A percentile compares a stretch with the other conserved stretches of the same genome.
phyloP scores from a whole-genome alignment of 768 basidiomycete species.

The Dentipellis sp. region DNA sequence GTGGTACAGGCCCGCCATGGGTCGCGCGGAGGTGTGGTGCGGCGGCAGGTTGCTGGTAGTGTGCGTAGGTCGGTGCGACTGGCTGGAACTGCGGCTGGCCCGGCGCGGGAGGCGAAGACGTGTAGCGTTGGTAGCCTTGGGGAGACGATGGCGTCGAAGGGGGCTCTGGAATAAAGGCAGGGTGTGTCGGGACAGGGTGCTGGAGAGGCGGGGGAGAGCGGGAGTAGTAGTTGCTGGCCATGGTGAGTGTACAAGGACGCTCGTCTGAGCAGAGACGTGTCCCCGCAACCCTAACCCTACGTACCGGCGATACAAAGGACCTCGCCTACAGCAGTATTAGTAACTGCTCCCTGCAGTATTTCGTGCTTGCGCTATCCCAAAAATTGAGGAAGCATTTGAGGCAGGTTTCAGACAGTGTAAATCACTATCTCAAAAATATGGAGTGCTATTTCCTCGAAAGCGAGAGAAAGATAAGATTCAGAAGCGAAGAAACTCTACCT shows the following conservation, averaged over 20 bases:
- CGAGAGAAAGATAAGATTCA: too few species aligned
- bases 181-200: slow-evolving; percentile 85
- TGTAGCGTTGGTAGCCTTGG: slow-evolving; percentile 65
- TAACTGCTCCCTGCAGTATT: too few species aligned
- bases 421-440: background rate
- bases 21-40: slow-evolving; percentile 19
- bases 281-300: background rate
- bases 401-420: background rate
- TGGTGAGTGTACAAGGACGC: background rate
- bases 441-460: background rate
- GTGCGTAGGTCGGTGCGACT: slow-evolving; percentile 33
- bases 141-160: slow-evolving; percentile 70
- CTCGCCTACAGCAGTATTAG: too few species aligned
- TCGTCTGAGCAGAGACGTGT: background rate
- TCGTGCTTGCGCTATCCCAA: background rate
- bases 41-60: slow-evolving; percentile 37
- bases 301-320: too few species aligned
- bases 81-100: slow-evolving; percentile 24
- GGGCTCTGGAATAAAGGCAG: slow-evolving; percentile 76
- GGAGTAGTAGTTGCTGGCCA: slow-evolving; percentile 22
- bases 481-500: too few species aligned
- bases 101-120: slow-evolving; percentile 44
- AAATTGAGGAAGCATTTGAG: background rate
- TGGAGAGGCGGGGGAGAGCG: slow-evolving; percentile 73
- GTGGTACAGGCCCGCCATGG: background rate